Conservation (phyloP, 805 yeast genomes). For the Candida chilensis region DNA sequence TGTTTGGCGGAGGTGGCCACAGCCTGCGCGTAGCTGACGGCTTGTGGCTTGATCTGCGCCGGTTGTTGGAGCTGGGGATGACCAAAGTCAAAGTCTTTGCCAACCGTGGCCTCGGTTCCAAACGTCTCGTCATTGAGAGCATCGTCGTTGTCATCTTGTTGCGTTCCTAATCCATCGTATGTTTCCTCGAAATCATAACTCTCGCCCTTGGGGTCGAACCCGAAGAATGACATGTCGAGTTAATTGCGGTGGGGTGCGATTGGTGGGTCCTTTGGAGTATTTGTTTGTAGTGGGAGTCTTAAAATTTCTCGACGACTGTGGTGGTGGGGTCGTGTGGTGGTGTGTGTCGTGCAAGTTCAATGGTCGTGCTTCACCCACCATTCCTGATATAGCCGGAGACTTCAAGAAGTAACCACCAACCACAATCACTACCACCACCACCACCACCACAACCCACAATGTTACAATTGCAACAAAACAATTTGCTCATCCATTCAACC, state of each 20-base stretch:
- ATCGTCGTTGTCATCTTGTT: conserved; percentile 58
- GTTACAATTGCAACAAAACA: conserved; percentile 82
- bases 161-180: conserved; percentile 71
- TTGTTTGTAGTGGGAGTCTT: no score
- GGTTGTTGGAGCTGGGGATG: conserved; percentile 11
- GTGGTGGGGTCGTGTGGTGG: no score
- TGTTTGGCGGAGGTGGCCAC: conserved; percentile 14
- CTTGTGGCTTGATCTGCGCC: conserved; percentile 9
- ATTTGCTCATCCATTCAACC: conserved; percentile 73
- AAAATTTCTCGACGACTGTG: no score
- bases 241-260: conserved; percentile 3
- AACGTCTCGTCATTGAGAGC: conserved; percentile 77
- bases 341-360: neutral
- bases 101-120: conserved; percentile 45
- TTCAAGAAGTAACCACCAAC: conserved; percentile 1
- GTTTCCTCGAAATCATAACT: conserved; percentile 76
- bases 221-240: conserved; percentile 55
- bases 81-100: conserved; percentile 62
- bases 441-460: conserved; percentile 24
- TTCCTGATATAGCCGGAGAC: no score
- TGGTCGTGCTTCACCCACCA: neutral
- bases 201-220: conserved; percentile 45
- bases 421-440: neutral
- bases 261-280: neutral
- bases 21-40: conserved; percentile 32